Evolutionary conservation across 164 flowering plant species (phyloP).

Genomic region (Echeveria elegans): DNA sequence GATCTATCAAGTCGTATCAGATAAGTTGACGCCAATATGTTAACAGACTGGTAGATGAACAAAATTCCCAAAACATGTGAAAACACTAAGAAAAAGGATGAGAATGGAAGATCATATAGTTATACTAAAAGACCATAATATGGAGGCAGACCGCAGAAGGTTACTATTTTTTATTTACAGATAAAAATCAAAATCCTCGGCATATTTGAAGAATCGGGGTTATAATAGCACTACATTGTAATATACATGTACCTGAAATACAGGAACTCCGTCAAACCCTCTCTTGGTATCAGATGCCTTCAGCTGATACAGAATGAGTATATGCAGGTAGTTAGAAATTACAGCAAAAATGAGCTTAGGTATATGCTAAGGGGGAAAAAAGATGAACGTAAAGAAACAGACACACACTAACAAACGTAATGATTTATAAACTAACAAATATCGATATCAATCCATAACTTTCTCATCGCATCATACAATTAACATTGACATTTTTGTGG

Average conservation of each 20-base stretch:
- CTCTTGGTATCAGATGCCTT: conserved; percentile 45
- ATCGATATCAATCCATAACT: not conserved
- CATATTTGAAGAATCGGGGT: too few species aligned
- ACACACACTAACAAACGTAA: not conserved
- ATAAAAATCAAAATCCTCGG: too few species aligned
- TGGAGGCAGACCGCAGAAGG: not conserved
- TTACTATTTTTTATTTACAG: too few species aligned
- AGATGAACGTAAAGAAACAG: not conserved
- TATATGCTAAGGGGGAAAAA: too few species aligned
- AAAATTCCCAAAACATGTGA: not conserved
- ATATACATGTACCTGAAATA: conserved; percentile 65
- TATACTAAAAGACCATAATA: not conserved
- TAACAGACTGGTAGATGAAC: too few species aligned
- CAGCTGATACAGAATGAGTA: conserved; percentile 32
- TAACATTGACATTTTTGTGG: not conserved
- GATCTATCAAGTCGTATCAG: not conserved
- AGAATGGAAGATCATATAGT: not conserved
- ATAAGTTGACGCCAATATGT: not conserved
- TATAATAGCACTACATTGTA: too few species aligned
- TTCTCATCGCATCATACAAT: not conserved
- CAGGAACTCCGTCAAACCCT: conserved; percentile 97
- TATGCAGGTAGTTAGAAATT: too few species aligned
- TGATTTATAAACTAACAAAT: not conserved
- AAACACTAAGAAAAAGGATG: not conserved
- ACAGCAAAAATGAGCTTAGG: too few species aligned